Base-by-base conservation (phyloP, 176 grass and related monocot genomes). In the Phragmites australis region DNA sequence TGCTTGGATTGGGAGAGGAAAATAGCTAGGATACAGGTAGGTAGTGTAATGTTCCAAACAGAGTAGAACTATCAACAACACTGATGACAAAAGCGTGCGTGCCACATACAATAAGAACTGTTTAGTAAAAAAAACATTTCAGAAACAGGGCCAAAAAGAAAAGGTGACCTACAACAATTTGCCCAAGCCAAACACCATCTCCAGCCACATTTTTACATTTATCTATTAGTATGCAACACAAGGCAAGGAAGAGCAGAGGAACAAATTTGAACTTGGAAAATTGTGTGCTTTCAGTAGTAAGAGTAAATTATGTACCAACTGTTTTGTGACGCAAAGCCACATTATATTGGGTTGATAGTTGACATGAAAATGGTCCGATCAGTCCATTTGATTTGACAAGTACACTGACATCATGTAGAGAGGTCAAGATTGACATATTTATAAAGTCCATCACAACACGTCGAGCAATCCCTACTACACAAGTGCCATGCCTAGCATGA, bases 31-130 rank as follows among this genome's bases (percentile, higher is more conserved):
- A 41, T 23, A 37, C 8, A 9, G 8, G 30, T 57, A 19, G 34
- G 19, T 77, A 34, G 6, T n/a, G 31, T n/a, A 30, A 65, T 51
- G 30, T 50, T 78, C 31, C 46, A 65, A 79, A 23, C n/a, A 66
- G 48, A 29, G 25, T 53, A 54, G 48, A 42, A 3, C 47, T 79
- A 52, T 65, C 42, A 77, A n/a, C 29, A 23, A 6, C 19, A 19
- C n/a, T 53, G 15, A 0, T 53, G 58, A 66, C 14, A 27, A 6
- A 53, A 65, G 13, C 30, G 23, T 26, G 32, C 2, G 1, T 6
- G 6, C 43, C 31, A 65, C 29, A 65, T 18, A 14, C 13, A 39
- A 4, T 4, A 37, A 37, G 34, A 37, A 37, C 34, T 37, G 34
- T 37, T 34, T 1, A n/a, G n/a, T n/a, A n/a, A n/a, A n/a, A n/a